Percentiles rank a stretch among this genome's conserved stretches.
These are phyloP conservation scores for Purshia tridentata DNA, from an alignment of 306 rosid genomes.

Conservation along the genomic window DNA sequence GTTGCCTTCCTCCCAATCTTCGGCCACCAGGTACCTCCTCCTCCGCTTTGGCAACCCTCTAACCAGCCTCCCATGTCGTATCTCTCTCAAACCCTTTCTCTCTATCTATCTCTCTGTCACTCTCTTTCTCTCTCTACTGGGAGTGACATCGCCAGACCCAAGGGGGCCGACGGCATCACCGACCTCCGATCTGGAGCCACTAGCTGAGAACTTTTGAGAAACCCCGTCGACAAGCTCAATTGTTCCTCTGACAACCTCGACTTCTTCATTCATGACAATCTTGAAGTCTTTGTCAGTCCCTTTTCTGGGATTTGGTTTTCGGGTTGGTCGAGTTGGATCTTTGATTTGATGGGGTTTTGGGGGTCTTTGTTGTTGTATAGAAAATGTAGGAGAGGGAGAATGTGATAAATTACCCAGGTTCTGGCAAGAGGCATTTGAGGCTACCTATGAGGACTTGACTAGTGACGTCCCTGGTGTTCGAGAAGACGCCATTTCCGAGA, in stretches of 20 bases:
- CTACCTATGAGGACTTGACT: conserved; percentile 86
- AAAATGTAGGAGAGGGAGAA: conserved; percentile 99
- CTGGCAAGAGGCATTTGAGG: conserved; percentile 96
- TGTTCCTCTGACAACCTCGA: conserved; percentile 59
- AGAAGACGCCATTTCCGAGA: conserved; percentile 78
- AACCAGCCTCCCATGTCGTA: too few species aligned
- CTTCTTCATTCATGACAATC: conserved; percentile 71
- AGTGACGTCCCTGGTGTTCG: conserved; percentile 78
- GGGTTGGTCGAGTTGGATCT: conserved; percentile 28
- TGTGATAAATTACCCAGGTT: conserved; percentile 83
- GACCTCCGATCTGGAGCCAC: too few species aligned
- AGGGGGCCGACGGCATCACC: too few species aligned
- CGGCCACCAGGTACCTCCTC: too few species aligned
- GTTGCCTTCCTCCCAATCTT: too few species aligned
- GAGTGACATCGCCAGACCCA: too few species aligned
- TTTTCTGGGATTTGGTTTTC: neutral
- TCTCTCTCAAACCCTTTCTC: too few species aligned
- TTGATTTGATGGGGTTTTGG: conserved; percentile 3
- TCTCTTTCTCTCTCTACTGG: too few species aligned
- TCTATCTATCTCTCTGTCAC: too few species aligned
- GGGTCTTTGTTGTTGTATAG: conserved; percentile 31
- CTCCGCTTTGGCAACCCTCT: too few species aligned
- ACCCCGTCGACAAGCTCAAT: conserved; percentile 74
- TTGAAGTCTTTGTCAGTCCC: conserved; percentile 79
- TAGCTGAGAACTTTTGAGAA: too few species aligned